phyloP scores from a whole-genome alignment of 177 flowering plant genomes.

The Vitis hybrid region DNA sequence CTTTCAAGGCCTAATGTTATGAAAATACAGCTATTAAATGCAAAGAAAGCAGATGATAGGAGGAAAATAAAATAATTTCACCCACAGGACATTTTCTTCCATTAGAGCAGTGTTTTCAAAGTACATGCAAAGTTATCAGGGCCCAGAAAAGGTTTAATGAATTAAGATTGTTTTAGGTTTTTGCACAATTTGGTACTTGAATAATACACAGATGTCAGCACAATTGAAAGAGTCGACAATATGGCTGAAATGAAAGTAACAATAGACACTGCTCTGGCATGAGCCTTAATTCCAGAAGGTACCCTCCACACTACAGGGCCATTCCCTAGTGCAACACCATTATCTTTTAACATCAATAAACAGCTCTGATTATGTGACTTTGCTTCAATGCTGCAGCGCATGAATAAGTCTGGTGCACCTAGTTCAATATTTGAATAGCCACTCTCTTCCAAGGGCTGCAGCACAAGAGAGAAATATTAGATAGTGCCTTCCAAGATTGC shows the following conservation, averaged over 20 bases:
- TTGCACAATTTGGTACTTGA: conserved; percentile 5
- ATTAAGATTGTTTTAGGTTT: conserved; percentile 18
- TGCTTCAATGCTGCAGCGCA: conserved; percentile 37
- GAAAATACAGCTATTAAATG: too few relatives aligned
- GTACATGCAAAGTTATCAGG: too few relatives aligned
- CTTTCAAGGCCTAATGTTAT: too few relatives aligned
- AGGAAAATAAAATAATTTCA: too few relatives aligned
- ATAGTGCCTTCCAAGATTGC: background rate
- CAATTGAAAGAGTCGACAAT: conserved; percentile 46
- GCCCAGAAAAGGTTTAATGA: background rate
- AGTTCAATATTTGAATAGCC: conserved; percentile 61
- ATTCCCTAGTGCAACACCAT: conserved; percentile 1
- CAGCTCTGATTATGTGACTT: conserved; percentile 25
- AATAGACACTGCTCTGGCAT: conserved; percentile 47
- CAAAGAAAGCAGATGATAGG: too few relatives aligned
- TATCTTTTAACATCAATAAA: conserved; percentile 17
- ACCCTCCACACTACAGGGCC: conserved; percentile 43
- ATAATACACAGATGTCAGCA: conserved; percentile 25
- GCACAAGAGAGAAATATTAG: background rate
- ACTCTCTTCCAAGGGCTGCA: conserved; percentile 69
- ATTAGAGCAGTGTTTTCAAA: too few relatives aligned
- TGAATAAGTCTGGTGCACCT: conserved; percentile 47
- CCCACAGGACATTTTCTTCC: too few relatives aligned
- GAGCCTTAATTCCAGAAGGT: conserved; percentile 60
- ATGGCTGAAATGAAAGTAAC: conserved; percentile 58